Evolutionary conservation across 2,329 filamentous ascomycete species (phyloP), one percentile per base, ranked within the genome.

Genomic region (Sclerotinia minor): DNA sequence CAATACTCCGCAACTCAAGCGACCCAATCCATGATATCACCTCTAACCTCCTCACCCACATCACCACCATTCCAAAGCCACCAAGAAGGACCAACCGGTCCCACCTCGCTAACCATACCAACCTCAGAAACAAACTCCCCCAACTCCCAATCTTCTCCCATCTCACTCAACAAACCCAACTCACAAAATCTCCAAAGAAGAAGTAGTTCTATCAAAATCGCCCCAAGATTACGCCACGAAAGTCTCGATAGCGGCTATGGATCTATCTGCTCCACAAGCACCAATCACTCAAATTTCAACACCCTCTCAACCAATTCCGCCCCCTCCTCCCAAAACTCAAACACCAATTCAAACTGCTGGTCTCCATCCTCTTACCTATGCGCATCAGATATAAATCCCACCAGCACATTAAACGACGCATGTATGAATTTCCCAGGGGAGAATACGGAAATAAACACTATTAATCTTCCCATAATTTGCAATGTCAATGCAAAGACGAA

Each of bases 161-260:
- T 1, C 3, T 57, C 54, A 1, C 19, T 47, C 6, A 19, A n/a
- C 17, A 47, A 9, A 7, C 21, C 21, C 17, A 13, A 13, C 32
- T 21, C 21, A 11, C 53, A 1, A 47, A 3, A 26, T 1, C 3
- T 2, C 7, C n/a, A 47, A 32, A 26, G 21, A 29, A 3, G 11
- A 17, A 13, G 2, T 35, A 13, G 32, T 11, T 55, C 19, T 11
- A 47, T 15, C 41, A 8, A 17, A n/a, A 47, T 15, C 4, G 11
- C 41, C 13, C 26, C 57, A 21, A 19, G 11, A 6, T n/a, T 24
- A 13, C 57, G 57, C 9, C 57, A 60, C 3, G 17, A 60, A 17
- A 60, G 57, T 15, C 19, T 47, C 19, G 57, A 60, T 4, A 60
- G 57, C 3, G 57, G 57, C 1, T 60, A 60, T 2, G 57, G 57